A percentile compares a stretch with the other conserved stretches of the same genome.
phyloP scores from a whole-genome alignment of 2,329 filamentous ascomycete genomes.

The Penicillium paneum region DNA sequence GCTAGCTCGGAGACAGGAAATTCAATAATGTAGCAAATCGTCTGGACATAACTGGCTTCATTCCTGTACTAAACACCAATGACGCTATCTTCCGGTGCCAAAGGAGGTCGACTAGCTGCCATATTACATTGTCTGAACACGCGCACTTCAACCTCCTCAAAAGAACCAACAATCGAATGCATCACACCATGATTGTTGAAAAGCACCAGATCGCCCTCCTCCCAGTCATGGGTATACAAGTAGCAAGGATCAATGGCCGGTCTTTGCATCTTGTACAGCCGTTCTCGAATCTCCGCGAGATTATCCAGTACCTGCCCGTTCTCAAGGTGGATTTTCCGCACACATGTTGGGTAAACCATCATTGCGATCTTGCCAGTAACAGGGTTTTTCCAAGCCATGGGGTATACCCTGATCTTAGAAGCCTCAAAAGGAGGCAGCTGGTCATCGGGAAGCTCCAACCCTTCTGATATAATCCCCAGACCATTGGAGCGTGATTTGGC shows the following conservation, averaged over 20 bases:
- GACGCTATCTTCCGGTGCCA: background rate
- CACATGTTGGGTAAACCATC: constrained; percentile 68
- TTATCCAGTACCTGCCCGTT: constrained; percentile 66
- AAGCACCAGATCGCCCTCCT: constrained; percentile 69
- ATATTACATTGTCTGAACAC: constrained; percentile 76
- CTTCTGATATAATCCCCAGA: constrained; percentile 65
- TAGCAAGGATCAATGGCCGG: constrained; percentile 64
- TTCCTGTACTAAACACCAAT: background rate
- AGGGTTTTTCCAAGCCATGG: constrained; percentile 74
- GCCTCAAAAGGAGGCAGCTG: constrained; percentile 64
- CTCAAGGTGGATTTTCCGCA: constrained; percentile 63
- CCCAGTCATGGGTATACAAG: constrained; percentile 72
- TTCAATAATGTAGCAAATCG: no score
- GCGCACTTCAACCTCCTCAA: constrained; percentile 67
- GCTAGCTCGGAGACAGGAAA: no score
- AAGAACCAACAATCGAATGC: constrained; percentile 71
- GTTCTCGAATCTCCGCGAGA: constrained; percentile 61
- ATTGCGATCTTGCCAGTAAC: constrained; percentile 64
- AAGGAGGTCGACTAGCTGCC: constrained; percentile 41
- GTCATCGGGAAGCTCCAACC: constrained; percentile 55
- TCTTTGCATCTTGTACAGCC: constrained; percentile 66
- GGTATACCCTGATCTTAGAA: constrained; percentile 65
- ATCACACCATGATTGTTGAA: constrained; percentile 74
- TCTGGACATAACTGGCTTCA: no score
- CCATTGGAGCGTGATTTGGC: constrained; percentile 65